Percentiles rank a stretch among this genome's conserved stretches.
These are phyloP conservation scores for Clavispora fructus DNA, from an alignment of 805 yeast species.

Conservation along the genomic window DNA sequence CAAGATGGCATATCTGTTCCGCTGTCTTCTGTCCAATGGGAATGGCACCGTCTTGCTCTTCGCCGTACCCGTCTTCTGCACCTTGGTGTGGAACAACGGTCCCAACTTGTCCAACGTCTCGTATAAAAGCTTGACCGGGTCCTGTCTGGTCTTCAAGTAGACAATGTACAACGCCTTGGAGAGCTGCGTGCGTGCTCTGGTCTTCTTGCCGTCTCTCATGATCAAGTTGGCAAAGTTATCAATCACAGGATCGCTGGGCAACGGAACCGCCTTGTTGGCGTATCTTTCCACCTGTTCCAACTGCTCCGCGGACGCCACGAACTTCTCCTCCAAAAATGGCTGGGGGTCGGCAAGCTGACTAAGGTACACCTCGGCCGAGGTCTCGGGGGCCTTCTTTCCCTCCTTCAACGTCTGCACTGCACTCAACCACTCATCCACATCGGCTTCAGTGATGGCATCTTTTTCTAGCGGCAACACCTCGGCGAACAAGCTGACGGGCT, in stretches of 20 bases:
- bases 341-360: constrained; percentile 35
- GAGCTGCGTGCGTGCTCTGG: constrained; percentile 67
- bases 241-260: constrained; percentile 61
- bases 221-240: constrained; percentile 78
- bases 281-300: constrained; percentile 48
- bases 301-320: constrained; percentile 65
- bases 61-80: constrained; percentile 80
- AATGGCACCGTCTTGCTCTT: constrained; percentile 76
- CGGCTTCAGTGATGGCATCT: constrained; percentile 32
- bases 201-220: constrained; percentile 89
- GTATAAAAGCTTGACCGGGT: constrained; percentile 75
- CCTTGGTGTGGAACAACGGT: constrained; percentile 75
- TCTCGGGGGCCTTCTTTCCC: constrained; percentile 28
- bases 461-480: constrained; percentile 36
- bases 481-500: constrained; percentile 21
- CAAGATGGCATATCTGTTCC: constrained; percentile 78
- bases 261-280: constrained; percentile 52
- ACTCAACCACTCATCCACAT: constrained; percentile 43
- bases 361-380: constrained; percentile 33
- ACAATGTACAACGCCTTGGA: constrained; percentile 76
- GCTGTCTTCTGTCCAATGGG: constrained; percentile 76
- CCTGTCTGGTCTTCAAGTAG: constrained; percentile 63
- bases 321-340: constrained; percentile 29
- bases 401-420: constrained; percentile 38
- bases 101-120: constrained; percentile 75